Evolutionary conservation across 2,329 filamentous ascomycete species (phyloP).

Genomic region (Fusarium tjaetaba): DNA sequence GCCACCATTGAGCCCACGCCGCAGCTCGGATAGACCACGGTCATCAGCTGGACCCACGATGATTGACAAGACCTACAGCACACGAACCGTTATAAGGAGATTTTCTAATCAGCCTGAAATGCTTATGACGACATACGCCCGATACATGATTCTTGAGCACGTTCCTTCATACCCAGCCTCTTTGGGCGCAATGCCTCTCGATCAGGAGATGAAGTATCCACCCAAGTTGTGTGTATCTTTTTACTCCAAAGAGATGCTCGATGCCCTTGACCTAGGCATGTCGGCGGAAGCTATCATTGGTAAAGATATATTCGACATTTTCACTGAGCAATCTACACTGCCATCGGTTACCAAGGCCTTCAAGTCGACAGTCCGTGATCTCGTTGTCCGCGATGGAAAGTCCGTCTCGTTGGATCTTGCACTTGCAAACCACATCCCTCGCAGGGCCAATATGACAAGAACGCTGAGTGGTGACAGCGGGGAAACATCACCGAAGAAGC

Average conservation of each 20-base stretch:
- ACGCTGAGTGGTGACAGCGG: constrained; percentile 22
- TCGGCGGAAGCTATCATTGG: constrained; percentile 52
- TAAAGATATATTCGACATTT: constrained; percentile 65
- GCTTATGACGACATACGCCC: constrained; percentile 44
- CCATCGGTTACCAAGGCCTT: constrained; percentile 56
- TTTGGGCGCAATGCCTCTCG: constrained; percentile 39
- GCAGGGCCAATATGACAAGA: constrained; percentile 38
- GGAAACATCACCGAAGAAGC: constrained; percentile 30
- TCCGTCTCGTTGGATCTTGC: constrained; percentile 48
- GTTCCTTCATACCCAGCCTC: constrained; percentile 38
- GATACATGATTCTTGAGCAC: constrained; percentile 47
- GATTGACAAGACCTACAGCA: constrained; percentile 42
- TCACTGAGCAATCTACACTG: constrained; percentile 58
- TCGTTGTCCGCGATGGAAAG: constrained; percentile 49
- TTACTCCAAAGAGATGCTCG: constrained; percentile 58
- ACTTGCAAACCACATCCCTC: constrained; percentile 42
- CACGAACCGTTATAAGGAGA: constrained; percentile 39
- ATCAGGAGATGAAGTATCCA: constrained; percentile 43
- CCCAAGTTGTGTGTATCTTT: constrained; percentile 55
- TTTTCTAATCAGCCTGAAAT: constrained; percentile 33
- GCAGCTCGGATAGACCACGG: constrained; percentile 39
- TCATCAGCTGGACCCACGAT: constrained; percentile 35
- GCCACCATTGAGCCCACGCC: constrained; percentile 40
- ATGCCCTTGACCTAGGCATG: constrained; percentile 56
- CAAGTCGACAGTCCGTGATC: constrained; percentile 55